These are phyloP conservation scores for Eimeria necatrix DNA, from an alignment of 169 alveolate species.

Conservation along the genomic window DNA sequence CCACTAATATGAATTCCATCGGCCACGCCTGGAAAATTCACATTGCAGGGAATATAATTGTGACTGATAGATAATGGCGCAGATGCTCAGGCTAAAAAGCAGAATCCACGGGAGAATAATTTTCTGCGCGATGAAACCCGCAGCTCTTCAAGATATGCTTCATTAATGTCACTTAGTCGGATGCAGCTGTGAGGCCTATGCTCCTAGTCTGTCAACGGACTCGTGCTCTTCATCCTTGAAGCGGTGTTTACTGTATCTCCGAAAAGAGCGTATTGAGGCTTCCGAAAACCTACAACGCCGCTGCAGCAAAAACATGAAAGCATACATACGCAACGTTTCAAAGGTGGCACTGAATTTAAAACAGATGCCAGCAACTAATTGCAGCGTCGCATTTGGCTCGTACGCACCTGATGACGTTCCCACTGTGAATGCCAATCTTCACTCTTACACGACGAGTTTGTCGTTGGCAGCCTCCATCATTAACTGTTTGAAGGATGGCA, in stretches of 20 bases:
- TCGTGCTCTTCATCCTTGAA: conserved; percentile 72
- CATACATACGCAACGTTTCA: neutral
- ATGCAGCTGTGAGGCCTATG: too few relatives aligned
- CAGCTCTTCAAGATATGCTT: too few relatives aligned
- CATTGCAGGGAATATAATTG: neutral
- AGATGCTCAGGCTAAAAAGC: too few relatives aligned
- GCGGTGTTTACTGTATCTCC: conserved; percentile 86
- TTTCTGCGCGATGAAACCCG: too few relatives aligned
- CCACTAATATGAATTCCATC: conserved; percentile 82
- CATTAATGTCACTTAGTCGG: too few relatives aligned
- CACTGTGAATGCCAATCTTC: conserved; percentile 96
- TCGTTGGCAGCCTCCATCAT: conserved; percentile 32
- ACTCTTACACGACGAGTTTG: conserved; percentile 73
- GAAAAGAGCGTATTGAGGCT: conserved; percentile 98
- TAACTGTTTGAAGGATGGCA: neutral
- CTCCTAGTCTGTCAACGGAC: conserved; percentile 2
- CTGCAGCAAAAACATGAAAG: conserved; percentile 79
- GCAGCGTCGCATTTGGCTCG: neutral
- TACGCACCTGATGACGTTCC: conserved; percentile 92
- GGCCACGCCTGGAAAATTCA: conserved; percentile 84
- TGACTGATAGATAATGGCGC: too few relatives aligned
- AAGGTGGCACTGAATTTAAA: too few relatives aligned
- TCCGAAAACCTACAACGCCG: conserved; percentile 98
- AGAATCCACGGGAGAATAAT: too few relatives aligned
- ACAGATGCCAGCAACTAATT: too few relatives aligned